Evolutionary conservation across 1,139 yeast genomes (phyloP), one percentile per base, ranked within the genome.

Genomic region (Geotrichum restrictum): DNA sequence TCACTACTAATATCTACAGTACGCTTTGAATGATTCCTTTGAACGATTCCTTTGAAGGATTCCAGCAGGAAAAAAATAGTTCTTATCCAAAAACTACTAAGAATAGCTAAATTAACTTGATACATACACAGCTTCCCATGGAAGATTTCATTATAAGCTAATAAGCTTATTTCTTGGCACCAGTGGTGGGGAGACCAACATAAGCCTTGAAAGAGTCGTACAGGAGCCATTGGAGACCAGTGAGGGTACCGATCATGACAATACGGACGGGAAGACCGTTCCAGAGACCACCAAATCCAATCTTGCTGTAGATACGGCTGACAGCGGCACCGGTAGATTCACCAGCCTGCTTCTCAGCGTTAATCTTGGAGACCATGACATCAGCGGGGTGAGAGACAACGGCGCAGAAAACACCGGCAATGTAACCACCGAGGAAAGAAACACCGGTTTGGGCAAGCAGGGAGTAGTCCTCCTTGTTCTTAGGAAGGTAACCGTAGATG

Each of bases 361-460:
- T 85, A 59, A 86, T 78, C 72, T 85, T 83, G 14, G 89, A 83
- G 18, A 86, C 94, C 88, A 86, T 80, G 24, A 85, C 93, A 68
- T 86, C 95, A 6, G 94, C 94, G 13, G 95, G 95, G 64, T 86
- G 94, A 7, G 94, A 85, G 2, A 85, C 87, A 38, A 82, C 70
- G 1, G 95, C 94, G 75, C 94, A 85, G 68, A 85, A 78, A 47
- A 86, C 82, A 78, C 94, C 95, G 8, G 94, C 95, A 63, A 85
- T 77, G 69, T 85, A 85, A 64, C 95, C 94, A 67, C 91, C 91
- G 44, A 80, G 73, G 69, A 86, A 86, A 13, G 91, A 83, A 27
- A 86, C 88, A 42, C 91, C 88, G 11, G 93, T 86, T 68, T 86
- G 93, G 64, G 81, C 82, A 36, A 78, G 49, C 32, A 71, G 60